Conservation (phyloP, 805 yeast species). For the Debaryomyces hansenii region DNA sequence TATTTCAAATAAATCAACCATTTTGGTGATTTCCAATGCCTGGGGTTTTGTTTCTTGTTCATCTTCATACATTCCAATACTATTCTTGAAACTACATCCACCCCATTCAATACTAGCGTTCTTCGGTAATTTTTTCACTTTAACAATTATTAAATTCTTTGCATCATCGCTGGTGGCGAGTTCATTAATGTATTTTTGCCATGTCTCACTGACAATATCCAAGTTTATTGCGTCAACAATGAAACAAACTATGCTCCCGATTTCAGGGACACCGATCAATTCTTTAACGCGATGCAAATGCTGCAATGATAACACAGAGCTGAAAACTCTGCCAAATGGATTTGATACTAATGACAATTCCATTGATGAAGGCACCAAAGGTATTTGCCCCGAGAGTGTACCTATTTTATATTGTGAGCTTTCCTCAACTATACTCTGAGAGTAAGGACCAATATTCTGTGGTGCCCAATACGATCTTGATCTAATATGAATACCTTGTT, state of each 20-base stretch:
- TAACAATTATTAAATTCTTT: conserved; percentile 47
- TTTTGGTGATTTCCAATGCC: conserved; percentile 9
- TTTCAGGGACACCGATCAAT: conserved; percentile 47
- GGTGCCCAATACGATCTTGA: conserved; percentile 98
- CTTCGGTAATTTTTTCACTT: conserved; percentile 60
- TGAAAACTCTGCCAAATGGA: conserved; percentile 18
- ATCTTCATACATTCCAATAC: conserved; percentile 36
- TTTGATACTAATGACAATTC: conserved; percentile 26
- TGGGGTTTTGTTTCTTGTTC: conserved; percentile 27
- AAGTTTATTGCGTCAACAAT: conserved; percentile 37
- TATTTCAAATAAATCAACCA: background rate
- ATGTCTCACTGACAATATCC: conserved; percentile 33
- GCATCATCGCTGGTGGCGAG: conserved; percentile 16
- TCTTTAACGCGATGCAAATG: conserved; percentile 66
- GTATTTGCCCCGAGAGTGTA: conserved; percentile 86
- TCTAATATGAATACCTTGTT: conserved; percentile 83
- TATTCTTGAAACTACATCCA: conserved; percentile 52
- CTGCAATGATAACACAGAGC: conserved; percentile 64
- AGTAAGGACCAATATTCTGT: conserved; percentile 95
- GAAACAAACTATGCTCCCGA: conserved; percentile 56
- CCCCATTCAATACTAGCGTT: conserved; percentile 75
- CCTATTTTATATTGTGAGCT: conserved; percentile 44
- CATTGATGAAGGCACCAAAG: conserved; percentile 75
- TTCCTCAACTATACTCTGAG: conserved; percentile 68
- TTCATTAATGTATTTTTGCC: conserved; percentile 42